Evolutionary conservation across 768 basidiomycete genomes (phyloP), one percentile per base, ranked within the genome.

Genomic region (Suillus subluteus): DNA sequence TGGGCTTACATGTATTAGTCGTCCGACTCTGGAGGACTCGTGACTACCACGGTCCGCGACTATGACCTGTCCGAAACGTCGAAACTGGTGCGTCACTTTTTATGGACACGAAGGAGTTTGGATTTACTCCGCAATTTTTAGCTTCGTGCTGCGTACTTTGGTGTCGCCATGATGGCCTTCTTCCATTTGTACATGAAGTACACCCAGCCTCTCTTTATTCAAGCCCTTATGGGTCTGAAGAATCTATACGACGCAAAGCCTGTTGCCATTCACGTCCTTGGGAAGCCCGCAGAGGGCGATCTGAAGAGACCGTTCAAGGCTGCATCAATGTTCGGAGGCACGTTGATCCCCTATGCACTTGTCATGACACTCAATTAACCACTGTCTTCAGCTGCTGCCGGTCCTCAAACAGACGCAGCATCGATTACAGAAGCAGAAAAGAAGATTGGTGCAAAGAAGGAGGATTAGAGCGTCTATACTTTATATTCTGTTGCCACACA

Each of bases 161-260:
- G 91, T 69, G 78, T 95, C 73, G 91, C 88, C 61, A 94, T 95
- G 90, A 96, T 96, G 92, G 84, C 74, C 66, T 91, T 96, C 84
- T 88, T 98, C 83, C 97, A 99, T 82, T 68, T 91, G 62, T 99
- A 98, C 86, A 83, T 99, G 81, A 88, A 92, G 76, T 98, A 93
- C 86, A 96, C 95, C 8, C 96, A 97, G 75, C 97, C 97, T 8
- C 87, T 99, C 70, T 97, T 98, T 81, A 91, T 98, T 70, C 97
- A 98, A 78, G 87, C 87, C 15, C 86, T 99, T 71, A 98, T 97
- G 95, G 94, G 93, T n/a, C 65, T 98, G 74, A 99, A 99, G 83
- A 86, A 84, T 54, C 78, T 96, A 37, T 94, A 91, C 78, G 96
- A 98, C 73, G 89, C 92, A 65, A 95, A 95, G 75, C 86, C 87